These are phyloP conservation scores for Sophora flavescens DNA, from an alignment of 306 rosid species.

Conservation along the genomic window DNA sequence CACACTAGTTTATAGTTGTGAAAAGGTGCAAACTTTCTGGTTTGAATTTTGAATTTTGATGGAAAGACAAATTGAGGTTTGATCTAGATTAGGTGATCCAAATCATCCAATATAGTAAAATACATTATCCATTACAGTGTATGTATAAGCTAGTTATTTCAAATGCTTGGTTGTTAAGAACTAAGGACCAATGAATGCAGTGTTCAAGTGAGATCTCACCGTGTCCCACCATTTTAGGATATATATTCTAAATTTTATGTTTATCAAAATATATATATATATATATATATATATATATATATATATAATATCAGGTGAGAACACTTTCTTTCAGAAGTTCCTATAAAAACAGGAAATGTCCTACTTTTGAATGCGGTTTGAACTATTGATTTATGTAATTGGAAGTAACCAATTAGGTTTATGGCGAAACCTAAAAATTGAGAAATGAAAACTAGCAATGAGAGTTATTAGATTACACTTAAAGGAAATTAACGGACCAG, in stretches of 20 bases:
- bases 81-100: slow-evolving; percentile 13
- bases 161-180: neutral
- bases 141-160: neutral
- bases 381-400: neutral
- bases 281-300: too few relatives aligned
- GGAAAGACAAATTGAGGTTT: neutral
- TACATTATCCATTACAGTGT: slow-evolving; percentile 8
- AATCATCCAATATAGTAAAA: slow-evolving; percentile 11
- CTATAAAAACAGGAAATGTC: neutral
- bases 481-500: too few relatives aligned
- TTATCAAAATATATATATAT: too few relatives aligned
- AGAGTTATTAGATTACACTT: too few relatives aligned
- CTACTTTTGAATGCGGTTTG: neutral
- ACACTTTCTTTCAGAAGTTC: too few relatives aligned
- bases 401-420: neutral
- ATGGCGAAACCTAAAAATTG: neutral
- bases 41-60: neutral
- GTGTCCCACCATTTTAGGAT: neutral
- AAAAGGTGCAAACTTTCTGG: neutral
- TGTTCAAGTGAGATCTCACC: too few relatives aligned
- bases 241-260: too few relatives aligned
- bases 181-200: neutral
- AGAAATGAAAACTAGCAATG: neutral
- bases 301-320: too few relatives aligned
- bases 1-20: neutral